Conservation (phyloP, 2,329 filamentous ascomycete genomes). For the Penicillium sclerotiorum region DNA sequence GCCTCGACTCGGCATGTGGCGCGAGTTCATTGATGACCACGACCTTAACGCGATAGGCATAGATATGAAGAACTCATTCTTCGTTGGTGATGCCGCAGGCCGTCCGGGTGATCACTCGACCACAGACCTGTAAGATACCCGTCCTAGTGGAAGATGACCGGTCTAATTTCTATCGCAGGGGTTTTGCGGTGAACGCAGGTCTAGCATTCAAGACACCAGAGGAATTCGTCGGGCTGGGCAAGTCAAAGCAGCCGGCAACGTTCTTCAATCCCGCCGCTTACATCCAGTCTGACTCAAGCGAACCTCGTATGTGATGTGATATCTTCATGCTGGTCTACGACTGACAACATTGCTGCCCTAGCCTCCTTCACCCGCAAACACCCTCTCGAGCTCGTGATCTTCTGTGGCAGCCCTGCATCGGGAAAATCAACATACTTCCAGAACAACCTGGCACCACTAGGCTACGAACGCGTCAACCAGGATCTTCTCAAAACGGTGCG, state of each 20-base stretch:
- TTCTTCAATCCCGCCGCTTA: slow-evolving; percentile 71
- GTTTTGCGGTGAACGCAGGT: slow-evolving; percentile 83
- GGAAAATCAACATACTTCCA: slow-evolving; percentile 93
- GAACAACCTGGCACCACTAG: slow-evolving; percentile 73
- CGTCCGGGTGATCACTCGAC: slow-evolving; percentile 60
- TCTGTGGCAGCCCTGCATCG: slow-evolving; percentile 84
- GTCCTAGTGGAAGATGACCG: slow-evolving; percentile 6
- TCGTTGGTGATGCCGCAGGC: slow-evolving; percentile 82
- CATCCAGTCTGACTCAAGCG: slow-evolving; percentile 38
- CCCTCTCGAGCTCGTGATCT: slow-evolving; percentile 74
- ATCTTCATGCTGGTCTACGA: neutral
- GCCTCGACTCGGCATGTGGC: slow-evolving; percentile 88
- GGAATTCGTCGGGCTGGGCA: slow-evolving; percentile 75
- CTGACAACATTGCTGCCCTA: slow-evolving; percentile 7
- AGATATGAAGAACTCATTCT: slow-evolving; percentile 74
- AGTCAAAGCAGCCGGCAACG: slow-evolving; percentile 55
- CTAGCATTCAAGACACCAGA: slow-evolving; percentile 84
- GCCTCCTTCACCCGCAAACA: slow-evolving; percentile 61
- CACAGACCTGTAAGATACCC: slow-evolving; percentile 56
- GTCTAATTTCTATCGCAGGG: slow-evolving; percentile 50
- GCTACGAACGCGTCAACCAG: slow-evolving; percentile 86
- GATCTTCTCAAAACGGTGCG: slow-evolving; percentile 74
- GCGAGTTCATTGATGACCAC: slow-evolving; percentile 64
- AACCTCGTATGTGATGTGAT: slow-evolving; percentile 34
- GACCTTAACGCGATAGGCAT: slow-evolving; percentile 60